These are phyloP conservation scores for Eurotiales sp. DNA, from an alignment of 2,329 filamentous ascomycete genomes.

Conservation along the genomic window DNA sequence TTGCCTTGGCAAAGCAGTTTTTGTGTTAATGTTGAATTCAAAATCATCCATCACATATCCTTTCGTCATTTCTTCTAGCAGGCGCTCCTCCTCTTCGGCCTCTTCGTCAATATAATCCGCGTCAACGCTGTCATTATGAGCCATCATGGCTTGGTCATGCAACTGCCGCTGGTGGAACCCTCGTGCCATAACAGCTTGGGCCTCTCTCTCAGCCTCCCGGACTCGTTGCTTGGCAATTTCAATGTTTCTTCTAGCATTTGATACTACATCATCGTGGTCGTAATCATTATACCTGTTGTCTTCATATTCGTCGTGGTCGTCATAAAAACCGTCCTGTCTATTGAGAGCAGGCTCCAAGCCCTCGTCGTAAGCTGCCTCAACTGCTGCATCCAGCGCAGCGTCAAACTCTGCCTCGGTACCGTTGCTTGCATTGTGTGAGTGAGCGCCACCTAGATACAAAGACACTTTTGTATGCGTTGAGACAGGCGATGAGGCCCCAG, in stretches of 20 bases:
- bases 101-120: conserved; percentile 58
- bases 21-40: conserved; percentile 65
- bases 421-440: conserved; percentile 57
- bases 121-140: conserved; percentile 22
- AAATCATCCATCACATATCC: conserved; percentile 82
- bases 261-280: conserved; percentile 29
- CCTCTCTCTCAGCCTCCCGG: conserved; percentile 69
- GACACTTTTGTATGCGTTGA: conserved; percentile 79
- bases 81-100: conserved; percentile 68
- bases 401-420: conserved; percentile 88
- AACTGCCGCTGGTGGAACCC: conserved; percentile 55
- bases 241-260: conserved; percentile 60
- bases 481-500: conserved; percentile 71
- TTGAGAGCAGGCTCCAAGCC: conserved; percentile 67
- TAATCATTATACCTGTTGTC: conserved; percentile 9
- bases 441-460: conserved; percentile 58
- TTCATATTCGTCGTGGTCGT: conserved; percentile 13
- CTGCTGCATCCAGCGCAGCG: conserved; percentile 87
- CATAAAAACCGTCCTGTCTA: conserved; percentile 26
- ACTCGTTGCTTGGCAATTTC: conserved; percentile 74
- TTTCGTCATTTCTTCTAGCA: conserved; percentile 82
- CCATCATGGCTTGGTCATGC: conserved; percentile 26
- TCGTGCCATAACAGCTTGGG: conserved; percentile 57
- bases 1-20: conserved; percentile 67
- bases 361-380: conserved; percentile 94